Conservation (phyloP, 164 flowering plant genomes). For the Tetrastigma voinierianum region DNA sequence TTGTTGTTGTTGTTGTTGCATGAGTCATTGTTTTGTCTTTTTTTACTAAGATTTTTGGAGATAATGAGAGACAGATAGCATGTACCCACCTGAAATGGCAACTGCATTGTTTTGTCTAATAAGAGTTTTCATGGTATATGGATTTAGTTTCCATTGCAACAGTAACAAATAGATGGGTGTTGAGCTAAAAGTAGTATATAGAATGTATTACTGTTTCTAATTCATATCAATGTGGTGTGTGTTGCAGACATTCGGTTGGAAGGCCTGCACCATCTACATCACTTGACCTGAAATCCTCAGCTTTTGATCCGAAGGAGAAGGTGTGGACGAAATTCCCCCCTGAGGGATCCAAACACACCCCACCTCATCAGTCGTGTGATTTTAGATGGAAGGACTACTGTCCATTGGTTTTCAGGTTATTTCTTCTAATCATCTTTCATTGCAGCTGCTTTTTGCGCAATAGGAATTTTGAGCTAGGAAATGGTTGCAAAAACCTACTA, state of each 20-base stretch:
- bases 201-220: too few relatives aligned
- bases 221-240: not conserved
- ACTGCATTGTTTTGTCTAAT: too few relatives aligned
- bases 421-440: not conserved
- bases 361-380: slow-evolving; percentile 80
- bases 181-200: too few relatives aligned
- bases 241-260: slow-evolving; percentile 79
- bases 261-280: slow-evolving; percentile 68
- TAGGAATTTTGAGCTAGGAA: too few relatives aligned
- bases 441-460: not conserved
- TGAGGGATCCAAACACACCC: slow-evolving; percentile 81
- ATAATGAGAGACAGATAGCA: too few relatives aligned
- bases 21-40: not conserved
- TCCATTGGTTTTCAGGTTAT: slow-evolving; percentile 80
- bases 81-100: too few relatives aligned
- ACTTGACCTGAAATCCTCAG: slow-evolving; percentile 68
- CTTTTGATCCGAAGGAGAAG: slow-evolving; percentile 85
- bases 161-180: too few relatives aligned
- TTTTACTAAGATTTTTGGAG: too few relatives aligned
- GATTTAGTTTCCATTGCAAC: too few relatives aligned
- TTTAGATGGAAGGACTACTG: slow-evolving; percentile 93
- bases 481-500: too few relatives aligned
- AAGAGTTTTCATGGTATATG: too few relatives aligned
- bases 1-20: too few relatives aligned
- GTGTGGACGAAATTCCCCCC: slow-evolving; percentile 83